Base-by-base conservation (phyloP, 345 rosid species). In the Camelina hispida region DNA sequence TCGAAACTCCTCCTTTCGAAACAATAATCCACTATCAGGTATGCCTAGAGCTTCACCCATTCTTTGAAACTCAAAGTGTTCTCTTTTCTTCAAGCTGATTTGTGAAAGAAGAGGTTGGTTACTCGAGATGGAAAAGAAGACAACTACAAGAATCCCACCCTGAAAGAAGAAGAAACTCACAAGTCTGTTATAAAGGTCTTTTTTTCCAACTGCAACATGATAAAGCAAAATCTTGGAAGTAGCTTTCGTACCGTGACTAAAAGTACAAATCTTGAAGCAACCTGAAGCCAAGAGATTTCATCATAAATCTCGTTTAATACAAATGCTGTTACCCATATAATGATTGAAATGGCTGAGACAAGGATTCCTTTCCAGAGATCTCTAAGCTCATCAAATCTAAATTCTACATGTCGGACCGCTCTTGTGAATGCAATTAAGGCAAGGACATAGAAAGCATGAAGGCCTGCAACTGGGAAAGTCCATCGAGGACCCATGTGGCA, bases 11-110 rank as follows among this genome's bases (percentile, higher is more conserved):
- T 91, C 93, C 71, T 78, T 81, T 28, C 81, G 89, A 68, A 78
- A 58, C 14, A 93, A 75, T 35, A 89, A 73, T 73, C 96, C 97
- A 10, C 96, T 93, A 62, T 91, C 97, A 1, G 88, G 93, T 76
- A 93, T 93, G 64, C 98, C 92, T 44, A 93, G 81, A 77, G 98
- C 97, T 79, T 83, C 83, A 37, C 93, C 91, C 97, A 93, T 91
- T 51, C 93, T 83, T 66, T 82, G 87, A 71, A 85, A 91, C 71
- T 79, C 84, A 73, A 53, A 61, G 53, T 85, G 84, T 60, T 87
- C 91, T 72, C 87, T 85, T 85, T 71, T 88, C 74, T 87, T 88
- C 75, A 93, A 70, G 80, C 97, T 89, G 79, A 93, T 89, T 86
- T 89, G 97, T 1, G 97, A 84, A 56, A 89, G 85, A 53, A 93